Evolutionary conservation across 2,329 filamentous ascomycete genomes (phyloP), one percentile per base, ranked within the genome.

Genomic region (Trichoderma sp.): DNA sequence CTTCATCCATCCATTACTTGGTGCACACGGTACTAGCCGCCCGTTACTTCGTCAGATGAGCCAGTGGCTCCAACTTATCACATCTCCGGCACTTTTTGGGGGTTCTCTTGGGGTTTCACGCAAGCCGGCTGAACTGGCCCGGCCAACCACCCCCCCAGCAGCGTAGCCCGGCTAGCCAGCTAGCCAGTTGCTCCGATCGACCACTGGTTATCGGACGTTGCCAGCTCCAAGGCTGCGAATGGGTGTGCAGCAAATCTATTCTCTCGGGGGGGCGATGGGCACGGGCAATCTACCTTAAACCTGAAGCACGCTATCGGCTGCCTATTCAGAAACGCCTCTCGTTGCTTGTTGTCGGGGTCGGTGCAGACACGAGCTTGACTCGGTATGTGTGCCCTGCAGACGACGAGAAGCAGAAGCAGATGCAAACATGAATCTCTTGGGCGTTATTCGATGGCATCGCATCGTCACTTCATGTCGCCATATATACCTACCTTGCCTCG

Each of bases 101-200:
- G 30, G 9, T 1, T 9, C 7, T 26, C 24, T 55, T 56, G 50
- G 41, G 50, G 59, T 55, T 34, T 63, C 59, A 54, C 48, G 45
- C 28, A n/a, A 26, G 28, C 30, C 15, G 10, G 59, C 19, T 44
- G 50, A 26, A 63, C 39, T 44, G 26, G 51, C 52, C 39, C 59
- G 47, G 30, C 59, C 59, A 39, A 39, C 45, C 21, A 12, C 39
- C 17, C 50, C 50, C 48, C 47, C 44, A 52, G 10, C 34, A 14
- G 19, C 10, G 30, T 7, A 52, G 50, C 17, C 17, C n/a, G 26
- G 28, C 12, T 10, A 39, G 28, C 12, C 34, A 39, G 34, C 28
- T 7, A 24, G 41, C 58, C 47, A 61, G 30, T 61, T 17, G 47
- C 45, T 17, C 59, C 59, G 50, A 62, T 54, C 50, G 26, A 62